A percentile compares a stretch with the other conserved stretches of the same genome.
Conservation (phyloP, 352 stramenopile species). For the Elongisporangium anandrum region DNA sequence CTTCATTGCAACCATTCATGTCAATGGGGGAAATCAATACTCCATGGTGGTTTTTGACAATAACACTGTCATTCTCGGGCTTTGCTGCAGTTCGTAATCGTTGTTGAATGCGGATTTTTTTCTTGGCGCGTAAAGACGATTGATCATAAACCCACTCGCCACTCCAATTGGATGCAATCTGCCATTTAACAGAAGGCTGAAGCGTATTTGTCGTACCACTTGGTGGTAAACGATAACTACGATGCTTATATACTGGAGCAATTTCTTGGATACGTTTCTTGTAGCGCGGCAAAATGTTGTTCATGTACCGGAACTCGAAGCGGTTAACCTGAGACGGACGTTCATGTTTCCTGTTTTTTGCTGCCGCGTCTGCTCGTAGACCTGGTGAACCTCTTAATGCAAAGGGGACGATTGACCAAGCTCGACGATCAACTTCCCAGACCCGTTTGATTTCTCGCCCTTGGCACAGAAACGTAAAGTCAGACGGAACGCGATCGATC, state of each 20-base stretch:
- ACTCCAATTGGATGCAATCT: conserved; percentile 50
- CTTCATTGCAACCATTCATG: not conserved
- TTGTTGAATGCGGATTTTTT: conserved; percentile 36
- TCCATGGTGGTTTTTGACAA: conserved; percentile 48
- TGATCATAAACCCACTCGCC: conserved; percentile 63
- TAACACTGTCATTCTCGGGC: conserved; percentile 17
- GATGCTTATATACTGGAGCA: conserved; percentile 49
- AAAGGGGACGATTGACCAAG: conserved; percentile 56
- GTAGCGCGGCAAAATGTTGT: conserved; percentile 48
- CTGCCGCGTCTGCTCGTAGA: conserved; percentile 23
- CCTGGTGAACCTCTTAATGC: conserved; percentile 51
- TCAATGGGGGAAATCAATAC: conserved; percentile 31
- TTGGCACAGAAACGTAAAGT: conserved; percentile 56
- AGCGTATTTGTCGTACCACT: conserved; percentile 22
- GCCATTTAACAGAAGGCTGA: conserved; percentile 27
- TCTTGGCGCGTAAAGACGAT: conserved; percentile 16
- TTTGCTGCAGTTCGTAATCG: conserved; percentile 23
- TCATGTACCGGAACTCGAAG: conserved; percentile 68
- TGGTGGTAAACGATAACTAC: conserved; percentile 20
- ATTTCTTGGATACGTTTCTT: conserved; percentile 56
- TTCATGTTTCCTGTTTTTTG: conserved; percentile 35
- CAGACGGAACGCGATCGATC: conserved; percentile 25
- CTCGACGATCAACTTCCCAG: conserved; percentile 48
- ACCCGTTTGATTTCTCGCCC: conserved; percentile 40
- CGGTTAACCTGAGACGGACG: conserved; percentile 20